Conservation (phyloP, 306 rosid genomes). For the Pyrus communis region DNA sequence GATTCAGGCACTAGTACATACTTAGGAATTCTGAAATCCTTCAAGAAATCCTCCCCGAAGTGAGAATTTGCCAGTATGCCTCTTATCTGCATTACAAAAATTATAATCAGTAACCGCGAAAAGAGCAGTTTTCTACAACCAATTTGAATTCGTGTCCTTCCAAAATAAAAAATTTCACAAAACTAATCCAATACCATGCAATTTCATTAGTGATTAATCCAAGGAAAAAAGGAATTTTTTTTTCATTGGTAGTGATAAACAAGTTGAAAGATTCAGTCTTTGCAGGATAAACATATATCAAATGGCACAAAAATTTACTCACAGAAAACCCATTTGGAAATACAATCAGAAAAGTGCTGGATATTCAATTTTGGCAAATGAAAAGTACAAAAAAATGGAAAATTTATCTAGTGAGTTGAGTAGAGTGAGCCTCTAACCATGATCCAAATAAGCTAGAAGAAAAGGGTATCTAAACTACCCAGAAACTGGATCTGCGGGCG, state of each 20-base stretch:
- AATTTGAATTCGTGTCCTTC: not conserved
- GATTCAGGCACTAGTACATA: slow-evolving; percentile 52
- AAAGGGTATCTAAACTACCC: not conserved
- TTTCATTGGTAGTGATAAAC: not conserved
- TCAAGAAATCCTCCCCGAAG: slow-evolving; percentile 20
- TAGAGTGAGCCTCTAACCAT: not conserved
- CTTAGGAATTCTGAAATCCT: slow-evolving; percentile 57
- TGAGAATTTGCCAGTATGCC: slow-evolving; percentile 36
- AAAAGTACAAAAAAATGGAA: not conserved
- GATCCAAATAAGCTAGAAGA: not conserved
- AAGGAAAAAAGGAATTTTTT: too few relatives aligned
- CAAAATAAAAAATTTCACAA: not conserved
- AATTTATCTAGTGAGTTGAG: not conserved
- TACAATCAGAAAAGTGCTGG: not conserved
- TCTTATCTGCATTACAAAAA: slow-evolving; percentile 13
- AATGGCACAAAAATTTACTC: not conserved
- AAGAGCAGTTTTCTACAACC: not conserved
- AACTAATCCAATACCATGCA: not conserved
- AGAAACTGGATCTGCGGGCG: not conserved
- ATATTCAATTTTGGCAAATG: not conserved
- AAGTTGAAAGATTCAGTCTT: not conserved
- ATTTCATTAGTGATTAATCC: not conserved
- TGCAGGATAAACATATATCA: not conserved
- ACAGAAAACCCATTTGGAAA: not conserved
- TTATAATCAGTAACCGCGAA: not conserved